Evolutionary conservation across 2,329 filamentous ascomycete genomes (phyloP).

Genomic region (Phaeosphaeria sp.): DNA sequence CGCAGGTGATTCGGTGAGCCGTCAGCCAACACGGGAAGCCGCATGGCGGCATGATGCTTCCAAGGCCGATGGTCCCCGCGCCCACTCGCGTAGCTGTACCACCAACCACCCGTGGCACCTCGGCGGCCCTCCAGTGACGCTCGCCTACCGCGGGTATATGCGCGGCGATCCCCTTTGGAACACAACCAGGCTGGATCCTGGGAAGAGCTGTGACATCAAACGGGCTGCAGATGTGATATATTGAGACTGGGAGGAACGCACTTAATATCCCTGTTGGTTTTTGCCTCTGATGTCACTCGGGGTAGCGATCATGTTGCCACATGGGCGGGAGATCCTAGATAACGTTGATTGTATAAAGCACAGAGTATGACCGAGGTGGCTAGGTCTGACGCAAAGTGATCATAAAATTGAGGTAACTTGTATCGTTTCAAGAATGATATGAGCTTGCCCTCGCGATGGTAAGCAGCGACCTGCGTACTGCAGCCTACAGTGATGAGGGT

Average conservation of each 20-base stretch:
- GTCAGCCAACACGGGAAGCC: not conserved
- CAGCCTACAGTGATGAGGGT: too few relatives aligned
- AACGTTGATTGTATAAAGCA: not conserved
- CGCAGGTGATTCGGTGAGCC: not conserved
- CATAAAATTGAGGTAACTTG: not conserved
- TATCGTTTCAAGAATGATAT: too few relatives aligned
- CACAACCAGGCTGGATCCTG: not conserved
- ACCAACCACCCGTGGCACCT: not conserved
- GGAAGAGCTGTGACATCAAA: not conserved
- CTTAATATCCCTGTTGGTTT: not conserved
- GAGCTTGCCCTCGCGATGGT: too few relatives aligned
- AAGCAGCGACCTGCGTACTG: too few relatives aligned
- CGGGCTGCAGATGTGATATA: not conserved
- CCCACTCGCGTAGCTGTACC: not conserved
- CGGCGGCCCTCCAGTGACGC: not conserved
- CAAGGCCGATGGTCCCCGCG: not conserved
- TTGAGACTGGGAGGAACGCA: not conserved
- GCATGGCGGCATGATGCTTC: not conserved
- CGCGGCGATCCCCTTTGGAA: conserved; percentile 1
- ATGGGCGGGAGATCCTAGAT: not conserved
- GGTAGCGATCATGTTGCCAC: not conserved
- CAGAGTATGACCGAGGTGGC: not conserved
- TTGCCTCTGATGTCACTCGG: not conserved
- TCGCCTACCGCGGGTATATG: conserved; percentile 4
- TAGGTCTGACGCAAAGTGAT: not conserved